Percentiles rank a stretch among this genome's conserved stretches.
These are phyloP conservation scores for Chytriomyces confervae DNA, from an alignment of 192 early-diverging fungal genomes.

Conservation along the genomic window DNA sequence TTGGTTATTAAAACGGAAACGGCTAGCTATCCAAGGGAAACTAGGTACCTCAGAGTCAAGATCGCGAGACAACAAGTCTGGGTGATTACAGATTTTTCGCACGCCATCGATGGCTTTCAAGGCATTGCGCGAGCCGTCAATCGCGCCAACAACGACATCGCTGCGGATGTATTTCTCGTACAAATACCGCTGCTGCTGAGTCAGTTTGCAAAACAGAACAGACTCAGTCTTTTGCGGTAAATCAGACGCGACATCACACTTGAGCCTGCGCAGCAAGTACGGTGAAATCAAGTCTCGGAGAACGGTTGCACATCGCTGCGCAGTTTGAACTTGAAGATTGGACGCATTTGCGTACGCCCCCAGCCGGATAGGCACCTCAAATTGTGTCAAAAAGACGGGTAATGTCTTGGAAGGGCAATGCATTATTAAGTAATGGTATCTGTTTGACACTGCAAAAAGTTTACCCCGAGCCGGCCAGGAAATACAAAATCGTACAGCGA, in stretches of 20 bases:
- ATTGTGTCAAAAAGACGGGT: conserved; percentile 86
- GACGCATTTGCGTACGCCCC: conserved; percentile 94
- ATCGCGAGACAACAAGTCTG: conserved; percentile 67
- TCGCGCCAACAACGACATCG: conserved; percentile 75
- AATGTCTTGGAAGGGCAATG: conserved; percentile 57
- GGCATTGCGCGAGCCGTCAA: conserved; percentile 80
- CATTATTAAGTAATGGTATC: neutral
- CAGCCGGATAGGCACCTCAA: conserved; percentile 88
- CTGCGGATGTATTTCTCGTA: conserved; percentile 79
- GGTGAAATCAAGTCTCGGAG: conserved; percentile 92
- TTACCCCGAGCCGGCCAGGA: conserved; percentile 61
- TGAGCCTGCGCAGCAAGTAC: conserved; percentile 89
- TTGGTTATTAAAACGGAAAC: neutral
- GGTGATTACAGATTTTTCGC: conserved; percentile 97
- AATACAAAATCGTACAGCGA: conserved; percentile 65
- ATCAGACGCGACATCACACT: conserved; percentile 88
- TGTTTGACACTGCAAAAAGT: neutral
- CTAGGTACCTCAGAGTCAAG: conserved; percentile 14
- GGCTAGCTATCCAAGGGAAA: neutral
- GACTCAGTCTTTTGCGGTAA: conserved; percentile 92
- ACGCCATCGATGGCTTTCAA: conserved; percentile 90
- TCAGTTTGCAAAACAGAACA: conserved; percentile 89
- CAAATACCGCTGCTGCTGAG: conserved; percentile 68
- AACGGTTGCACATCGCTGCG: conserved; percentile 89
- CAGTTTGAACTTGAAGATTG: conserved; percentile 89